A percentile compares a stretch with the other conserved stretches of the same genome.
Conservation (phyloP, 176 grass and related monocot genomes). For the Avena sativa region DNA sequence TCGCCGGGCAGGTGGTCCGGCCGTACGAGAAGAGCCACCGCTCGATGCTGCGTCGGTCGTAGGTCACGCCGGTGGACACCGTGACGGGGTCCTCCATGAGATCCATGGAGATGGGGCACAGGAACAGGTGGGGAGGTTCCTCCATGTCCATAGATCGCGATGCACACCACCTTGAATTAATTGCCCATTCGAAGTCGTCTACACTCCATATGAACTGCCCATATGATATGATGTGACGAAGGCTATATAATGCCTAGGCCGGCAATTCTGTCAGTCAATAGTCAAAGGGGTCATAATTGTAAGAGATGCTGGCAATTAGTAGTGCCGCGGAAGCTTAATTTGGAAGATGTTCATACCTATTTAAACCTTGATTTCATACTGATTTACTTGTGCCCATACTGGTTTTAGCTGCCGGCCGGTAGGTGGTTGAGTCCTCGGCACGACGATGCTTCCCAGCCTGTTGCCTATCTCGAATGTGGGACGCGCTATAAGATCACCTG, state of each 20-base stretch:
- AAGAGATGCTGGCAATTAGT: constrained; percentile 40
- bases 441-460: constrained; percentile 39
- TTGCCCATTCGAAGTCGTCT: constrained; percentile 4
- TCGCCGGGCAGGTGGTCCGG: constrained; percentile 72
- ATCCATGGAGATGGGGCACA: constrained; percentile 94
- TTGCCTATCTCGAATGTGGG: constrained; percentile 26
- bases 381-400: background rate
- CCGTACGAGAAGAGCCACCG: constrained; percentile 76
- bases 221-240: background rate
- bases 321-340: constrained; percentile 2
- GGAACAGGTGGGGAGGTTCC: constrained; percentile 62
- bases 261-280: constrained; percentile 47
- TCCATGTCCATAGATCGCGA: constrained; percentile 43
- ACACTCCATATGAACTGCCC: background rate
- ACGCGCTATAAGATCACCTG: constrained; percentile 20
- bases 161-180: constrained; percentile 23
- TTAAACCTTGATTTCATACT: background rate
- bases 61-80: constrained; percentile 81
- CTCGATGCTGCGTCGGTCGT: constrained; percentile 86
- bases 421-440: constrained; percentile 17
- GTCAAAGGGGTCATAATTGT: constrained; percentile 43
- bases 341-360: background rate
- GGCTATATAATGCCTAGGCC: constrained; percentile 32
- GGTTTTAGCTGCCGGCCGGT: constrained; percentile 35
- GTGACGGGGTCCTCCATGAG: constrained; percentile 91